Conservation (phyloP, 306 rosid genomes). For the Arachis stenosperma region DNA sequence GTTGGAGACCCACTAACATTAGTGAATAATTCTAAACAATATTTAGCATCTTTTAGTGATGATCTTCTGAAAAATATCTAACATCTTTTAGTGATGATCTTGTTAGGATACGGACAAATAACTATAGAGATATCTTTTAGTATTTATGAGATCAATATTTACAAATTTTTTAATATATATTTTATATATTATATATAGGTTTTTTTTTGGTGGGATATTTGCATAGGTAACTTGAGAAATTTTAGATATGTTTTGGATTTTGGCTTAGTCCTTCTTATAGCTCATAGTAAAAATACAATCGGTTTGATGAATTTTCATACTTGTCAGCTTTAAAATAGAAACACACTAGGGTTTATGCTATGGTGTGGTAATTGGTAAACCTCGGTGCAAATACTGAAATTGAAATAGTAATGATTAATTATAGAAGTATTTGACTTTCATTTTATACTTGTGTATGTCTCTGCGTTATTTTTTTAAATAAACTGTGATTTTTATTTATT, state of each 20-base stretch:
- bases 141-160: neutral
- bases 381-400: no score
- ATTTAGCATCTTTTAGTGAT: no score
- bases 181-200: neutral
- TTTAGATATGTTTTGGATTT: constrained; percentile 35
- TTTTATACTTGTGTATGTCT: no score
- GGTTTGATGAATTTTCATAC: constrained; percentile 14
- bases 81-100: constrained; percentile 76
- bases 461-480: no score
- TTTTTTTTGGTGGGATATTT: neutral
- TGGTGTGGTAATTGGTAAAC: no score
- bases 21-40: no score
- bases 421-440: no score
- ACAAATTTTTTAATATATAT: neutral
- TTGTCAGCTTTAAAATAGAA: constrained; percentile 22
- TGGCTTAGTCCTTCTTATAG: constrained; percentile 35
- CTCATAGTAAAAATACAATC: constrained; percentile 23
- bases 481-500: no score
- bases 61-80: constrained; percentile 53
- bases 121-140: constrained; percentile 7
- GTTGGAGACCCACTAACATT: no score
- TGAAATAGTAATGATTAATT: no score
- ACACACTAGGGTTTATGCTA: neutral
- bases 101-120: constrained; percentile 60
- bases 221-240: neutral